Evolutionary conservation across 768 basidiomycete species (phyloP), one percentile per base, ranked within the genome.

Genomic region (Pholiota conissans): DNA sequence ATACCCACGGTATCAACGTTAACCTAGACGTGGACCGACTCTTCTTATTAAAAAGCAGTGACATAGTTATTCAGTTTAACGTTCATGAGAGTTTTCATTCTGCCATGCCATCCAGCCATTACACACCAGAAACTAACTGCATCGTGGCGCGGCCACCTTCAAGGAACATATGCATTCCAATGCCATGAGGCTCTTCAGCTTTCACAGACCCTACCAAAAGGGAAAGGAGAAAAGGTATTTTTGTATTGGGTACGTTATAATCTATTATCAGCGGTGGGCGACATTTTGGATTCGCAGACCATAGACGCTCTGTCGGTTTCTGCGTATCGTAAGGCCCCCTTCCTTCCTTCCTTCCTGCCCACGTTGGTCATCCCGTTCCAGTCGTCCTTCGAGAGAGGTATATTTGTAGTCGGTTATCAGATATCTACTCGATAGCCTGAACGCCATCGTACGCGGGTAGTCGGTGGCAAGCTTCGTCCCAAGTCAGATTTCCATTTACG

Each of bases 381-480:
- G 5, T 20, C 35, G 32, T 40, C 20, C n/a, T 20, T 29, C 49
- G 13, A 30, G 14, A 5, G 14, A 37, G 26, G 11, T 53, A 42
- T 53, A 30, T 40, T 32, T 28, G 32, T 20, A 26, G 24, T 35
- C 30, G 49, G 10, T 37, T 27, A n/a, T 5, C n/a, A n/a, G n/a
- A n/a, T 16, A 46, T 34, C 40, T 54, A 77, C 40, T 89, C 87
- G 40, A 94, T 76, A 16, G 90, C 95, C 74, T 98, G 96, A 48
- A 90, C 87, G 52, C 95, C 95, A 65, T 91, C 89, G 73, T 98
- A 98, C 27, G 78, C 81, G 10, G 88, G 84, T 65, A 98, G 74
- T 52, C 83, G 77, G 61, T 73, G 67, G 68, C 85, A 87, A 3
- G 94, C 95, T 60, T 82, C 85, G 16, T 77, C 69, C 97, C 95